Base-by-base conservation (phyloP, 352 stramenopile genomes). In the Pythium coloratum region DNA sequence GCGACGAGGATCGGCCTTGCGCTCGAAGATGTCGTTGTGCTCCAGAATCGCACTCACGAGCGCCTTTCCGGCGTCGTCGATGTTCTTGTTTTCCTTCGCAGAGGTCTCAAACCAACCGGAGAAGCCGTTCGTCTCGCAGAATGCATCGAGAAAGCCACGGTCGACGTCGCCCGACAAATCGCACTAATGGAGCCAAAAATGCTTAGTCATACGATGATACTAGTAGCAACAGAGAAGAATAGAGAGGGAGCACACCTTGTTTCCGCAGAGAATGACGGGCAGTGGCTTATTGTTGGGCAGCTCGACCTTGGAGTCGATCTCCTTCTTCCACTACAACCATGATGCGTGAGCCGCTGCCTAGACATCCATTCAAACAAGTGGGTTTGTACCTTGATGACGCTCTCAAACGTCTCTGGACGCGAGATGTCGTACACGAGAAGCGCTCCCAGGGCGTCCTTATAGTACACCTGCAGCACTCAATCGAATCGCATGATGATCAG, bases 381-480 rank as follows among this genome's bases (percentile, higher is more conserved):
- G 28, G 2, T 58, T 2, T 60, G 26, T 64, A 91, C 85, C 77
- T 94, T 94, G 13, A 93, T 70, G 26, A 97, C 84, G 56, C 84
- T 97, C 62, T 97, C 86, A 68, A 98, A 96, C 13, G 92, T 97
- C 54, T 97, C 90, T 2, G 83, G 88, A n/a, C 89, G 82, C 6
- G 90, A 95, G 54, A 97, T 91, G 60, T 98, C 94, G 73, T 97
- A 98, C 36, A 98, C 94, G 18, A 98, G 76, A 42, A 97, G 62
- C 10, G 92, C 91, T 16, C 90, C 94, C 2, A 96, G 76, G 3
- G 94, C 90, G 64, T 98, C 92, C 61, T 97, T 97, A 76, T 98
- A 98, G 76, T 98, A 98, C 3, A 97, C 86, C 76, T 90, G 30
- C 61, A 28, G 51, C 36, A 16, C 9, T 26, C 20, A 38, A 51